Evolutionary conservation across 225 moss, liverwort and hornwort genomes (phyloP).

Genomic region (Pseudoscleropodium purum): DNA sequence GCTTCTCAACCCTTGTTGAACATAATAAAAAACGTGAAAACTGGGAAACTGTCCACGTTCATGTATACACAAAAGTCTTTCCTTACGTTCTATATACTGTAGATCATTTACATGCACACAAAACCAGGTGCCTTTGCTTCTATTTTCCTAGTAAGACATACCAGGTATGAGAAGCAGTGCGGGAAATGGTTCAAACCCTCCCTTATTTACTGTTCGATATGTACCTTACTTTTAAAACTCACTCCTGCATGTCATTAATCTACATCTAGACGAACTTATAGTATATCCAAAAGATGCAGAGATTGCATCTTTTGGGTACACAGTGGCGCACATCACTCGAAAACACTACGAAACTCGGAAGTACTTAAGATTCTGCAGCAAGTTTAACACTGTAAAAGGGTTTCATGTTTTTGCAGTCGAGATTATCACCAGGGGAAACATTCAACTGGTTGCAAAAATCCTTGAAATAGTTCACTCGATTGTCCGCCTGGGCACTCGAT

Average conservation of each 20-base stretch:
- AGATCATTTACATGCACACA: neutral
- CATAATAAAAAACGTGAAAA: neutral
- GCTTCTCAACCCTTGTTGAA: neutral
- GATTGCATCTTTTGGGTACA: neutral
- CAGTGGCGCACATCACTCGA: neutral
- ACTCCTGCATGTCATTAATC: neutral
- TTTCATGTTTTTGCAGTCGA: constrained; percentile 29
- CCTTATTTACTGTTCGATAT: neutral
- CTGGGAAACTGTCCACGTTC: neutral
- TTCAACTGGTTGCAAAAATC: constrained; percentile 5
- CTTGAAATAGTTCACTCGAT: constrained; percentile 16
- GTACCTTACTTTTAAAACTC: neutral
- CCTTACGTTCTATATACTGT: neutral
- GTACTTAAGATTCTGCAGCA: neutral
- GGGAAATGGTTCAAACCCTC: neutral
- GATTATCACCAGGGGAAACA: constrained; percentile 31
- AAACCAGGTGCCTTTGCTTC: neutral
- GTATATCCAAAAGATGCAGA: no score
- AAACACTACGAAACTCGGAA: neutral
- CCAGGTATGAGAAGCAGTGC: neutral
- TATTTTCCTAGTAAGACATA: neutral
- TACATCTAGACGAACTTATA: neutral
- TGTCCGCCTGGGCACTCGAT: neutral
- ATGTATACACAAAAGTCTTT: neutral
- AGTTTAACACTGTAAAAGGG: constrained; percentile 1